Conservation (phyloP, 2,329 filamentous ascomycete species). For the Xylariaceae sp. region DNA sequence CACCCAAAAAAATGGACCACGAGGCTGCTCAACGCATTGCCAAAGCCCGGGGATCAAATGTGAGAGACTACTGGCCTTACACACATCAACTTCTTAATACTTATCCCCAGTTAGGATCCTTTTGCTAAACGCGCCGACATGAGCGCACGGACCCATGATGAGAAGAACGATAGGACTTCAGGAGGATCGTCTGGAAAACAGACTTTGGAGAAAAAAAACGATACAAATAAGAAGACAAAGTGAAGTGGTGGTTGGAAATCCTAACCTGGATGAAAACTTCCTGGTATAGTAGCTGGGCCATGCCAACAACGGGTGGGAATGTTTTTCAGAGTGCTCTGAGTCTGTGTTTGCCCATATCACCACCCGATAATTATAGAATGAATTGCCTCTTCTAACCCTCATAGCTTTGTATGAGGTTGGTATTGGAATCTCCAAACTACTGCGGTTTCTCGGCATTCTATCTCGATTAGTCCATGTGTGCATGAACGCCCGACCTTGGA, state of each 20-base stretch:
- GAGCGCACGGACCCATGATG: constrained; percentile 28
- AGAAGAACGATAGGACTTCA: background rate
- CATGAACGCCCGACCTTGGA: background rate
- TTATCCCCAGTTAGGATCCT: constrained; percentile 28
- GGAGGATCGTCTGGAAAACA: background rate
- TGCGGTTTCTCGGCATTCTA: background rate
- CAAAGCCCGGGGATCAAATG: constrained; percentile 49
- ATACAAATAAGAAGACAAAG: background rate
- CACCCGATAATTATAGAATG: no score
- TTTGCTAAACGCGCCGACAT: constrained; percentile 37
- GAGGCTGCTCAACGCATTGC: constrained; percentile 49
- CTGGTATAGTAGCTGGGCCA: constrained; percentile 11
- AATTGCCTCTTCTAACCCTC: background rate
- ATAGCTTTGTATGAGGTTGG: background rate
- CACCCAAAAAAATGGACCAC: constrained; percentile 51
- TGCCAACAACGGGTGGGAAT: constrained; percentile 5
- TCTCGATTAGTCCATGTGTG: background rate
- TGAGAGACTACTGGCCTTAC: constrained; percentile 29
- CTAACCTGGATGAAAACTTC: background rate
- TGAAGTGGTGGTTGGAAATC: background rate
- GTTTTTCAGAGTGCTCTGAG: constrained; percentile 12
- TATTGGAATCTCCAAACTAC: background rate
- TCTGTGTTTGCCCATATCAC: no score
- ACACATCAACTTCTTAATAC: background rate
- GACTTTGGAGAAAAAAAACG: background rate